Conservation (phyloP, 2,329 filamentous ascomycete genomes). For the Arthrobotrys musiformis region DNA sequence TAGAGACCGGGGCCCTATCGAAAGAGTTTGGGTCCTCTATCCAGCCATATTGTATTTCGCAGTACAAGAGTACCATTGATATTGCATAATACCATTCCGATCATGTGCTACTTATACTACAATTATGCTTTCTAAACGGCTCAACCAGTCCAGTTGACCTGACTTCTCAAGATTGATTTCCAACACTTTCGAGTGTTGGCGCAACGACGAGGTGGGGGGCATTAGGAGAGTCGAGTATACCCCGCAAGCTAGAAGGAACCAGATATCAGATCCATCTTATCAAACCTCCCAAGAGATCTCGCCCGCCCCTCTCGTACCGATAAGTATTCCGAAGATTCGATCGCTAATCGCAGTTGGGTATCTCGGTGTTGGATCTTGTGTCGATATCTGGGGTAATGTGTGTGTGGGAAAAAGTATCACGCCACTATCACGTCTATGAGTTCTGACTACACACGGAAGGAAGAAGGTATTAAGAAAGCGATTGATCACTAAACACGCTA, state of each 20-base stretch:
- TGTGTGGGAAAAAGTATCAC: conserved; percentile 22
- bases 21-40: no score
- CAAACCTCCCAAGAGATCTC: neutral
- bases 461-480: conserved; percentile 26
- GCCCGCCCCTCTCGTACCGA: neutral
- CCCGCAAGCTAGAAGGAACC: neutral
- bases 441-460: neutral
- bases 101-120: no score
- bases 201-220: neutral
- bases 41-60: no score
- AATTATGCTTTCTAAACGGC: no score
- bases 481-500: conserved; percentile 55
- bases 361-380: conserved; percentile 13
- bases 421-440: conserved; percentile 47
- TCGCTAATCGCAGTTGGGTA: conserved; percentile 10
- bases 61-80: no score
- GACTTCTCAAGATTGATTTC: no score
- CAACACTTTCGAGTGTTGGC: no score
- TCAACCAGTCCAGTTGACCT: no score
- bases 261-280: conserved; percentile 22
- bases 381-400: conserved; percentile 14
- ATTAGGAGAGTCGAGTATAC: neutral
- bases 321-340: neutral
- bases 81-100: no score
- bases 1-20: no score